phyloP scores from a whole-genome alignment of 2,329 filamentous ascomycete genomes.

The Diplodia corticola region DNA sequence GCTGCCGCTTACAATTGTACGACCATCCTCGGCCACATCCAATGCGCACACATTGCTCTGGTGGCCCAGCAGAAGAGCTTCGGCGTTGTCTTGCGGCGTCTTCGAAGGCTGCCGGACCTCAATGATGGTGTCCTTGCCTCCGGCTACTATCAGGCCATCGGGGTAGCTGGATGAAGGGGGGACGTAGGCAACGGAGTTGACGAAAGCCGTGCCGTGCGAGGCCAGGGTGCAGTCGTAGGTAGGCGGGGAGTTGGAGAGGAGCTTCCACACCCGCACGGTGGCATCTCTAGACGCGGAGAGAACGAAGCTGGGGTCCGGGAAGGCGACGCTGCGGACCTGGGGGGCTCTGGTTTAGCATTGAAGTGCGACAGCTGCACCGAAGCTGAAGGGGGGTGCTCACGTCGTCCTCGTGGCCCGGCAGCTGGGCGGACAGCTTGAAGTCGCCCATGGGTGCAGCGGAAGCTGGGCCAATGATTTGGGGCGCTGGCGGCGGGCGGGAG shows the following conservation, averaged over 20 bases:
- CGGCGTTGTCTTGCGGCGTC: slow-evolving; percentile 71
- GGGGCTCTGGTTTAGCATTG: slow-evolving; percentile 4
- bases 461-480: slow-evolving; percentile 23
- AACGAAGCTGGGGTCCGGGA: slow-evolving; percentile 69
- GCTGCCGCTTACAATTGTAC: slow-evolving; percentile 81
- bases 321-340: slow-evolving; percentile 84
- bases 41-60: slow-evolving; percentile 84
- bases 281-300: slow-evolving; percentile 89
- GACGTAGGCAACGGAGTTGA: slow-evolving; percentile 81
- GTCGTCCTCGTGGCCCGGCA: slow-evolving; percentile 90
- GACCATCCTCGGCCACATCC: slow-evolving; percentile 71
- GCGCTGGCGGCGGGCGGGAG: slow-evolving; percentile 25
- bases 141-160: slow-evolving; percentile 80
- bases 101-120: slow-evolving; percentile 77
- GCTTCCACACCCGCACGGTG: slow-evolving; percentile 84
- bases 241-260: slow-evolving; percentile 64
- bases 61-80: slow-evolving; percentile 84
- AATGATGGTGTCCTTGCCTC: slow-evolving; percentile 89
- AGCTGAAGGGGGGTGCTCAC: slow-evolving; percentile 54
- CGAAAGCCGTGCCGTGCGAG: slow-evolving; percentile 77
- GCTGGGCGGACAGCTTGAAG: slow-evolving; percentile 90
- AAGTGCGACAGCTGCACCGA: background rate
- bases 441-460: slow-evolving; percentile 62
- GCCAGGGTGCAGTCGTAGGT: slow-evolving; percentile 75
- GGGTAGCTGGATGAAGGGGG: slow-evolving; percentile 68